Percentiles rank a stretch among this genome's conserved stretches.
Evolutionary conservation across 2,329 filamentous ascomycete genomes (phyloP).

Genomic region (Ascocoryne sarcoides): DNA sequence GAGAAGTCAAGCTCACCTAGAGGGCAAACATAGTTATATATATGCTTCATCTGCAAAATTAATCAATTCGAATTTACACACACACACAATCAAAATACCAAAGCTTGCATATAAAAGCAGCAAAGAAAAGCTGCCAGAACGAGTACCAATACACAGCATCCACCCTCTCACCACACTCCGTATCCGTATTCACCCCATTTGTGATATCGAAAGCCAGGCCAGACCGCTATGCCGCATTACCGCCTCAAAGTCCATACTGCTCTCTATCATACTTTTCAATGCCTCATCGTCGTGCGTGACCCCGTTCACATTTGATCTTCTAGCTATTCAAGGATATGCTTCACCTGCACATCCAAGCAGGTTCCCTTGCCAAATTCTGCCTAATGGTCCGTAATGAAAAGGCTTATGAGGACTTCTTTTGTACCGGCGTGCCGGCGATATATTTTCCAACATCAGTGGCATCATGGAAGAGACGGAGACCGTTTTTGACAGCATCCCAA

Average conservation of each 20-base stretch:
- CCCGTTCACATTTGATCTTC: background rate
- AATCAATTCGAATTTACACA: background rate
- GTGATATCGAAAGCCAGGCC: background rate
- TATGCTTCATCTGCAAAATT: background rate
- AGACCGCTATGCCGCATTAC: background rate
- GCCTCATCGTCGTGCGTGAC: background rate
- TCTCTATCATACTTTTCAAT: background rate
- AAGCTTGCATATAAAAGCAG: background rate
- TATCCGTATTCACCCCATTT: background rate
- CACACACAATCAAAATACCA: background rate
- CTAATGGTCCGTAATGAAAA: too few species aligned
- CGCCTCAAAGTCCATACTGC: background rate
- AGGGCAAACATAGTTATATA: too few species aligned
- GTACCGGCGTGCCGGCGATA: constrained; percentile 44
- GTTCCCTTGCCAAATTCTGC: too few species aligned
- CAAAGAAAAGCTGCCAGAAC: background rate
- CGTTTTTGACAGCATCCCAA: constrained; percentile 73
- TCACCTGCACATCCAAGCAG: background rate
- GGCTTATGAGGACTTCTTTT: constrained; percentile 48
- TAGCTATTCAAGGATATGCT: background rate
- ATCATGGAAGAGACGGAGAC: constrained; percentile 65
- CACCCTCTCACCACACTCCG: background rate
- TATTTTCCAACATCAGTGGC: constrained; percentile 73
- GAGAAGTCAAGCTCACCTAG: too few species aligned
- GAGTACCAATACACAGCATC: background rate